phyloP scores from a whole-genome alignment of 2,329 filamentous ascomycete species.

The Paecilomyces sp. region DNA sequence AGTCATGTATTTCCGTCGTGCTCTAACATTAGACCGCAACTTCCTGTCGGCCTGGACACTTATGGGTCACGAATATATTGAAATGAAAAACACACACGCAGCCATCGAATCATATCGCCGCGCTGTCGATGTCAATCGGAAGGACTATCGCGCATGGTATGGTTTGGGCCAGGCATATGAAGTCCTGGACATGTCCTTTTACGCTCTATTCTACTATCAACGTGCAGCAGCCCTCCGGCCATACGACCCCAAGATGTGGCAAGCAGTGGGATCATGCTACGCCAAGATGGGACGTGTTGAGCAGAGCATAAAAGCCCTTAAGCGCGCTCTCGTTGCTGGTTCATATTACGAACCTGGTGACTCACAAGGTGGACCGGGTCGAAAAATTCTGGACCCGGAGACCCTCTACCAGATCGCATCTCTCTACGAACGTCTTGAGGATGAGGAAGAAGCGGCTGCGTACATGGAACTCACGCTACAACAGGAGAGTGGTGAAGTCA shows the following conservation, averaged over 20 bases:
- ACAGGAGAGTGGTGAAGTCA: slow-evolving; percentile 70
- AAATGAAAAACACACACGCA: slow-evolving; percentile 96
- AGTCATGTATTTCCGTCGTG: slow-evolving; percentile 93
- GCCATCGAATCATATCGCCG: slow-evolving; percentile 95
- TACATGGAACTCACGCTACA: slow-evolving; percentile 96
- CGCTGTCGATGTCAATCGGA: slow-evolving; percentile 89
- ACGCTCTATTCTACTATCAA: slow-evolving; percentile 96
- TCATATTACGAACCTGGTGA: slow-evolving; percentile 68
- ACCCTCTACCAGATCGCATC: slow-evolving; percentile 82
- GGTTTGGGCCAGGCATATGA: slow-evolving; percentile 95
- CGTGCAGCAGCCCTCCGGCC: slow-evolving; percentile 87
- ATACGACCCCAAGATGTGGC: slow-evolving; percentile 98
- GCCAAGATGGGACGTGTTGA: slow-evolving; percentile 78
- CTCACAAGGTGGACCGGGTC: slow-evolving; percentile 14
- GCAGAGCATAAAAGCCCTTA: slow-evolving; percentile 93
- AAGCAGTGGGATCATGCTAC: slow-evolving; percentile 86
- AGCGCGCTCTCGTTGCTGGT: slow-evolving; percentile 81
- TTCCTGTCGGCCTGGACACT: slow-evolving; percentile 96
- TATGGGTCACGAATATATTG: slow-evolving; percentile 98
- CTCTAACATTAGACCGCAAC: slow-evolving; percentile 78
- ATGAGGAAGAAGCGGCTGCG: slow-evolving; percentile 71
- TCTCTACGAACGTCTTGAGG: slow-evolving; percentile 75
- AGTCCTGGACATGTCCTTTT: slow-evolving; percentile 95
- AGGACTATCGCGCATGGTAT: slow-evolving; percentile 97
- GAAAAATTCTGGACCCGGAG: slow-evolving; percentile 74